Conservation (phyloP, 768 basidiomycete genomes). For the Rhizopogon vulgaris region DNA sequence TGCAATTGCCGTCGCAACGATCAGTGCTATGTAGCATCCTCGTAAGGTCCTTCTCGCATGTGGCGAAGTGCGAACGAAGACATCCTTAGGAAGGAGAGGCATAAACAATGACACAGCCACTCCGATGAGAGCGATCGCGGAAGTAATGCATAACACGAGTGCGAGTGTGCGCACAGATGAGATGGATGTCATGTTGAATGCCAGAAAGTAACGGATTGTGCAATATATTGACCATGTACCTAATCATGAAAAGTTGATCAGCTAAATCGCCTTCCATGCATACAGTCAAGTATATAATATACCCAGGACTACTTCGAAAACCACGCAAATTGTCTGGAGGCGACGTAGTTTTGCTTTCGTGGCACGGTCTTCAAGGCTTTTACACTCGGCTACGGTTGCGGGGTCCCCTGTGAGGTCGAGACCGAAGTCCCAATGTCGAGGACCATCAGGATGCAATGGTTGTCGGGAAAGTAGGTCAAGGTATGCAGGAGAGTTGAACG, state of each 20-base stretch:
- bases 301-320: slow-evolving; percentile 33
- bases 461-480: slow-evolving; percentile 32
- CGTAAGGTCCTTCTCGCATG: slow-evolving; percentile 25
- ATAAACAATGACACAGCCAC: slow-evolving; percentile 35
- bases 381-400: slow-evolving; percentile 24
- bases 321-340: slow-evolving; percentile 21
- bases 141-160: slow-evolving; percentile 19
- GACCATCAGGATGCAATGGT: slow-evolving; percentile 38
- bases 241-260: slow-evolving; percentile 15
- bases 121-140: slow-evolving; percentile 17
- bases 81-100: slow-evolving; percentile 27
- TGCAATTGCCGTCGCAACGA: slow-evolving; percentile 46
- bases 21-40: slow-evolving; percentile 37
- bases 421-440: slow-evolving; percentile 24
- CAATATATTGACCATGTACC: slow-evolving; percentile 59
- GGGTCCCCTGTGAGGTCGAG: slow-evolving; percentile 27
- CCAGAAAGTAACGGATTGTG: slow-evolving; percentile 58
- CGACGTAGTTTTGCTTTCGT: slow-evolving; percentile 29
- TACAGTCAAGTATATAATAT: slow-evolving; percentile 9
- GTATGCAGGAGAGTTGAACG: slow-evolving; percentile 23
- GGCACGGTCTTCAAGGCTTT: slow-evolving; percentile 19
- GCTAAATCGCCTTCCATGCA: not conserved
- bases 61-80: slow-evolving; percentile 6
- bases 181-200: slow-evolving; percentile 41
- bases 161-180: slow-evolving; percentile 33